Conservation (phyloP, 257 asterid species). For the Plantago major region DNA sequence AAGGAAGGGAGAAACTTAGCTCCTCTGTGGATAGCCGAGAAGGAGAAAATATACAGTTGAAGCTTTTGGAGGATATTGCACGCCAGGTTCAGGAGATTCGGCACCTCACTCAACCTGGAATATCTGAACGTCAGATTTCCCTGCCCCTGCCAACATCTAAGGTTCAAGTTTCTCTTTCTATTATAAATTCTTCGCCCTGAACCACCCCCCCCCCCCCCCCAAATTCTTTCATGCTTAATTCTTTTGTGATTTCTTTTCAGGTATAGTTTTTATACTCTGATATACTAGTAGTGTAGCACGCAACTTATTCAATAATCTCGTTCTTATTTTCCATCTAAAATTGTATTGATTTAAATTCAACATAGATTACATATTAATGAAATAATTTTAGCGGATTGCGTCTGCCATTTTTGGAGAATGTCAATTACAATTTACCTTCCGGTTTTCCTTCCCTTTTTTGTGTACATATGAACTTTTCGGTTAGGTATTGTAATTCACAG, state of each 20-base stretch:
- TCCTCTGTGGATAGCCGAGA: slow-evolving; percentile 46
- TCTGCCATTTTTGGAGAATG: too few species aligned
- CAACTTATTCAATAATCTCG: too few species aligned
- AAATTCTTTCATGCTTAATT: slow-evolving; percentile 2
- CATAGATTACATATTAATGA: too few species aligned
- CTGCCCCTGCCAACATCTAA: slow-evolving; percentile 63
- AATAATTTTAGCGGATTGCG: too few species aligned
- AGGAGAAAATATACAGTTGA: slow-evolving; percentile 47
- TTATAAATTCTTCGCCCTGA: neutral
- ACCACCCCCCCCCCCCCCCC: too few species aligned
- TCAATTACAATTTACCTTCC: too few species aligned
- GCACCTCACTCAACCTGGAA: slow-evolving; percentile 39
- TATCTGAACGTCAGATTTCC: slow-evolving; percentile 53
- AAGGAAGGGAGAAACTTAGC: slow-evolving; percentile 71
- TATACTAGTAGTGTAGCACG: too few species aligned
- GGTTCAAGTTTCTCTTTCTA: slow-evolving; percentile 32
- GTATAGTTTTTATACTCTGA: too few species aligned
- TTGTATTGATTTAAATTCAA: too few species aligned
- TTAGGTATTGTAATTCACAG: neutral
- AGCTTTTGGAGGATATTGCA: slow-evolving; percentile 67
- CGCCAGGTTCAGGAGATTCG: slow-evolving; percentile 58
- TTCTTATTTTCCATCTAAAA: too few species aligned
- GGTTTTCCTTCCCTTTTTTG: too few species aligned
- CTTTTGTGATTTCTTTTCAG: neutral
- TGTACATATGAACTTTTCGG: too few species aligned